A percentile compares a stretch with the other conserved stretches of the same genome.
Conservation (phyloP, 805 yeast species). For the Monosporozyma aerobia region DNA sequence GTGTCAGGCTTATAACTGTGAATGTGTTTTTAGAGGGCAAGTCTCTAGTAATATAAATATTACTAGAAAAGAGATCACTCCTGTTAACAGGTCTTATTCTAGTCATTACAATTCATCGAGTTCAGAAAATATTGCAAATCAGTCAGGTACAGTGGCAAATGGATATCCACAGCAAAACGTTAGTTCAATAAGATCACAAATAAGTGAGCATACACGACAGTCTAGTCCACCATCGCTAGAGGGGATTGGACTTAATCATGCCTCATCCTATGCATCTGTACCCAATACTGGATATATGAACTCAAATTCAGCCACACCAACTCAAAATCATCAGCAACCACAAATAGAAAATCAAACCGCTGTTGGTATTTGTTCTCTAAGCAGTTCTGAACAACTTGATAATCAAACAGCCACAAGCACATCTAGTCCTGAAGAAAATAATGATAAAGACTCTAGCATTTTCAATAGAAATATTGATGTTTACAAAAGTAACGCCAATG, state of each 20-base stretch:
- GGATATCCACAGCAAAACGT: not conserved
- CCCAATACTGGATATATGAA: not conserved
- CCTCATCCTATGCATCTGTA: not conserved
- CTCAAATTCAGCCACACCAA: not conserved
- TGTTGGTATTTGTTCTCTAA: not conserved
- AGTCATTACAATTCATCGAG: not conserved
- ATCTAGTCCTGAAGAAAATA: not conserved
- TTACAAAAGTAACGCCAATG: not conserved
- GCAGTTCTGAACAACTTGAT: not conserved
- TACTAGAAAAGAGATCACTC: not conserved
- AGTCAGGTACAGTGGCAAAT: not conserved
- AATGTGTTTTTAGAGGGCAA: slow-evolving; percentile 13
- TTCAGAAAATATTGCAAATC: not conserved
- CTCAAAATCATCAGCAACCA: not conserved
- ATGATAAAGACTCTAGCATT: not conserved
- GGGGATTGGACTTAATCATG: not conserved
- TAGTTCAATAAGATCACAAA: not conserved
- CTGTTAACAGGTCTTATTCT: not conserved
- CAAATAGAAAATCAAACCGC: not conserved
- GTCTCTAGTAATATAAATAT: not conserved
- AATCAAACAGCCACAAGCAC: not conserved
- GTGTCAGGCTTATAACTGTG: slow-evolving; percentile 26
- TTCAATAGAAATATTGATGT: slow-evolving; percentile 1
- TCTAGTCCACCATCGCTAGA: not conserved
- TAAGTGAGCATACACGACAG: not conserved